A percentile compares a stretch with the other conserved stretches of the same genome.
These are phyloP conservation scores for Asterophora lycoperdoides DNA, from an alignment of 768 basidiomycete species.

Conservation along the genomic window DNA sequence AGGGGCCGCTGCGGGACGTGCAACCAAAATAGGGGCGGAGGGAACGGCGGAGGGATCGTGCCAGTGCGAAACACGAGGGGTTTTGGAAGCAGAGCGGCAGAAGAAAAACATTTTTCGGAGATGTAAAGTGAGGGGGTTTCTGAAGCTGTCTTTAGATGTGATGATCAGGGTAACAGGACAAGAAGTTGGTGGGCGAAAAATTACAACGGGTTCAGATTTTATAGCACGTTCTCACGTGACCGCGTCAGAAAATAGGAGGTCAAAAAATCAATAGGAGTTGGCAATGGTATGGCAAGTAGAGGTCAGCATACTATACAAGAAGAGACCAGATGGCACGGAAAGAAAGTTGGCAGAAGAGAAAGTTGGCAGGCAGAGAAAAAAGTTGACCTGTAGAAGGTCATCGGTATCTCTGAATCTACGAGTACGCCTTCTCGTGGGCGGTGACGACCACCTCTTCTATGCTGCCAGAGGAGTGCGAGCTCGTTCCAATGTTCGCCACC, in stretches of 20 bases:
- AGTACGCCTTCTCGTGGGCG: neutral
- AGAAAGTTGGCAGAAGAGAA: too few species aligned
- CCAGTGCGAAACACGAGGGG: neutral
- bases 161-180: neutral
- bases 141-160: neutral
- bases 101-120: neutral
- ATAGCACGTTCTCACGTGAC: neutral
- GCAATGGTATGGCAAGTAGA: neutral
- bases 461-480: neutral
- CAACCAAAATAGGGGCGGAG: neutral
- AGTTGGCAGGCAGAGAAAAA: too few species aligned
- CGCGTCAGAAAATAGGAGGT: neutral
- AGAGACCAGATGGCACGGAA: too few species aligned
- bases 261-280: neutral
- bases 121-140: neutral
- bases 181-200: neutral
- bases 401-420: neutral
- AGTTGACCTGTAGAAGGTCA: neutral
- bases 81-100: neutral
- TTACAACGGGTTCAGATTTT: neutral
- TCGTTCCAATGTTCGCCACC: conserved; percentile 13
- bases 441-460: neutral
- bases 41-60: conserved; percentile 2
- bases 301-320: too few species aligned
- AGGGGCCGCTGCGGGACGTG: neutral